Evolutionary conservation across 225 moss, liverwort and hornwort species (phyloP).

Genomic region (Ulota crispa): DNA sequence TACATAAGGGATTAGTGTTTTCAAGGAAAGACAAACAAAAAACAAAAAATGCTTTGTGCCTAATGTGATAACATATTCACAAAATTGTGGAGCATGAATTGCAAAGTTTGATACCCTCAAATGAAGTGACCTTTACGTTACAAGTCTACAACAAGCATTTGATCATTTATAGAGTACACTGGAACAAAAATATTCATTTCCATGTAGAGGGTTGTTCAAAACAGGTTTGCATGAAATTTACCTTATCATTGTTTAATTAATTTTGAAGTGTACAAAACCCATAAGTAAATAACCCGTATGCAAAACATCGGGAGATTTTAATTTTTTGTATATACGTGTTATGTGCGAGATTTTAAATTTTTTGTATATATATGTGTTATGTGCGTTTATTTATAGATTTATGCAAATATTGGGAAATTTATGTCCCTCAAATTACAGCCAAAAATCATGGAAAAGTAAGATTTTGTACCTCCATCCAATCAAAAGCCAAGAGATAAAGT

Average conservation of each 20-base stretch:
- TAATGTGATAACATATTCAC: neutral
- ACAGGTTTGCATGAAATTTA: neutral
- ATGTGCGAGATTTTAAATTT: too few species aligned
- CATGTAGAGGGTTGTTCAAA: neutral
- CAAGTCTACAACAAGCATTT: neutral
- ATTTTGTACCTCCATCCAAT: slow-evolving; percentile 36
- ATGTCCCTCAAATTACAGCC: neutral
- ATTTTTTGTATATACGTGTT: too few species aligned
- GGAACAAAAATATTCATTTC: rapidly evolving
- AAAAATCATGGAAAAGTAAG: neutral
- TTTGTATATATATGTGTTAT: too few species aligned
- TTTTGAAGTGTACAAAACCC: too few species aligned
- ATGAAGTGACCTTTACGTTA: neutral
- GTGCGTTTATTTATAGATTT: too few species aligned
- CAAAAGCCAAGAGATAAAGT: slow-evolving; percentile 38
- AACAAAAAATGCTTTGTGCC: neutral
- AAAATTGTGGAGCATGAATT: neutral
- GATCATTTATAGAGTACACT: neutral
- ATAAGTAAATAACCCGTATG: too few species aligned
- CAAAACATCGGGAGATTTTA: too few species aligned
- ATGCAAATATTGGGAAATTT: too few species aligned
- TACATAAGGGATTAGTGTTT: neutral
- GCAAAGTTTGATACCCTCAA: neutral
- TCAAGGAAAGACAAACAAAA: neutral
- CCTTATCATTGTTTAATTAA: too few species aligned